phyloP scores from a whole-genome alignment of 345 rosid species.

The Luvunga scandens region DNA sequence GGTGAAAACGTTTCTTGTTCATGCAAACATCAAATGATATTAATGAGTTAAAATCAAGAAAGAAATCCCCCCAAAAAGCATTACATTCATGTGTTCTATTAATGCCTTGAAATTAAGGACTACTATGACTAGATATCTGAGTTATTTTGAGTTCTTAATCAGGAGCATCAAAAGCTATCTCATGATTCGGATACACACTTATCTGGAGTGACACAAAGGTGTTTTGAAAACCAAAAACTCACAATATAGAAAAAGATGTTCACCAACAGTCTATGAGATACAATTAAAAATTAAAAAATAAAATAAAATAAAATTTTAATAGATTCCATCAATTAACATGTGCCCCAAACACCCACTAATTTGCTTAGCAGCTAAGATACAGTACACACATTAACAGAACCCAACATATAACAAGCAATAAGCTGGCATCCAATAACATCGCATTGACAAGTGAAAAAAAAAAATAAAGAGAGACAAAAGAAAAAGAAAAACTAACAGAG shows the following conservation, averaged over 20 bases:
- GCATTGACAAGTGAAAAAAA: background rate
- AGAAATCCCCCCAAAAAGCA: background rate
- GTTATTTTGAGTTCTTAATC: background rate
- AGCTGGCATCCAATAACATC: background rate
- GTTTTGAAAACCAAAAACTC: background rate
- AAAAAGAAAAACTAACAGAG: conserved; percentile 50
- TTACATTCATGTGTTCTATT: background rate
- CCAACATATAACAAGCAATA: background rate
- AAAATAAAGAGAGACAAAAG: background rate
- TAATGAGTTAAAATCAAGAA: background rate
- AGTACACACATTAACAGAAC: background rate
- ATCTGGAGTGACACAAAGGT: background rate
- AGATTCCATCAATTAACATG: background rate
- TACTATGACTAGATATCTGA: background rate
- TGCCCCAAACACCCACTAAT: background rate
- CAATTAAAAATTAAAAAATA: background rate
- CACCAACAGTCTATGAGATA: background rate
- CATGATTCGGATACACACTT: too few relatives aligned
- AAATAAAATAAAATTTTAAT: background rate
- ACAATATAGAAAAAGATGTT: background rate
- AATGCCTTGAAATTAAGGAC: background rate
- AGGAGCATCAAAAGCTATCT: background rate
- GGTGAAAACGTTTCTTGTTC: background rate
- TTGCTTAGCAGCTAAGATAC: too few relatives aligned
- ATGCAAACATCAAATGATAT: background rate